These are phyloP conservation scores for Copromyces sp. DNA, from an alignment of 495 filamentous ascomycete species.

Conservation along the genomic window DNA sequence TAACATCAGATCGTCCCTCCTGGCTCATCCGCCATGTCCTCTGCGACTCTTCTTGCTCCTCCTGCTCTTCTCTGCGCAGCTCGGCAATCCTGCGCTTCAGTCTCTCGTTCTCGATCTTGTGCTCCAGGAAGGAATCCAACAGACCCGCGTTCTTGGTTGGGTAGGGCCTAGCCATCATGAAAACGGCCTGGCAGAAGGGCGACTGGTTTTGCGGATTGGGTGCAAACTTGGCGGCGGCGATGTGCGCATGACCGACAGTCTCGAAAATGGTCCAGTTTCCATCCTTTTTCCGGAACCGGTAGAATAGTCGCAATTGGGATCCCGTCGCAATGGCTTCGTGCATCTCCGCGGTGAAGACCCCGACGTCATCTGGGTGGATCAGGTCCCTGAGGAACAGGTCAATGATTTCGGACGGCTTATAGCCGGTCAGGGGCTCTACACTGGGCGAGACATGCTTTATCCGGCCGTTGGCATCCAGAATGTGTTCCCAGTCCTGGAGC, in stretches of 20 bases:
- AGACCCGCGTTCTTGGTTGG: conserved; percentile 76
- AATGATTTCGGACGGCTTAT: conserved; percentile 55
- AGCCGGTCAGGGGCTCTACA: conserved; percentile 67
- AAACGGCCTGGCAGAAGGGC: conserved; percentile 76
- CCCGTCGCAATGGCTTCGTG: conserved; percentile 83
- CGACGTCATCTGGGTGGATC: conserved; percentile 81
- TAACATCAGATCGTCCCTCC: conserved; percentile 44
- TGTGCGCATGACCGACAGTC: conserved; percentile 82
- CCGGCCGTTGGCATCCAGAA: conserved; percentile 73
- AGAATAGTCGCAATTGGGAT: conserved; percentile 74
- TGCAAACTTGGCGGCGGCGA: conserved; percentile 55
- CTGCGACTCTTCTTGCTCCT: conserved; percentile 52
- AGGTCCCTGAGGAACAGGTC: conserved; percentile 66
- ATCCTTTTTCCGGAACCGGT: conserved; percentile 72
- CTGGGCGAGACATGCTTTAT: conserved; percentile 81
- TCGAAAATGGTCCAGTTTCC: conserved; percentile 73
- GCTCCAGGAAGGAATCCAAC: conserved; percentile 89
- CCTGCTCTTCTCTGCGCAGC: conserved; percentile 74
- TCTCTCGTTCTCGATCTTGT: conserved; percentile 95
- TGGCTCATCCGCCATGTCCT: conserved; percentile 42
- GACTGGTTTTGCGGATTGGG: conserved; percentile 53
- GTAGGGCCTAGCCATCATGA: conserved; percentile 89
- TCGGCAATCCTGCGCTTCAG: conserved; percentile 75
- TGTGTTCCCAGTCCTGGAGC: conserved; percentile 78
- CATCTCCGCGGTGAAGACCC: conserved; percentile 78